Evolutionary conservation across 2,329 filamentous ascomycete species (phyloP).

Genomic region (Thielaviopsis ethacetica): DNA sequence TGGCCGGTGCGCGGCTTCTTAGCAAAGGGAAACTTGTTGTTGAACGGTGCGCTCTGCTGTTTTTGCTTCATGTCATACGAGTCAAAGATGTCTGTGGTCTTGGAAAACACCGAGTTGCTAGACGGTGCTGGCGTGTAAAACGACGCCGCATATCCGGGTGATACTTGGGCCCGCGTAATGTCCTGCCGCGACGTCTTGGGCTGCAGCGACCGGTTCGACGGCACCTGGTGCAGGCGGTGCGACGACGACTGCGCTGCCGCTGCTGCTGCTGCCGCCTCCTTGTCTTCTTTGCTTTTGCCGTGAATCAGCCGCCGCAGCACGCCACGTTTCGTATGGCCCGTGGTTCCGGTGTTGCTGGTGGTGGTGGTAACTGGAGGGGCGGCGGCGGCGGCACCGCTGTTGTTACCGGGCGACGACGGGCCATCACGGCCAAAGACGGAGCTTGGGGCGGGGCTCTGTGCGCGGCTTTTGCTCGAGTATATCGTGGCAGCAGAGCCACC

Average conservation of each 20-base stretch:
- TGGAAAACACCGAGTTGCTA: conserved; percentile 6
- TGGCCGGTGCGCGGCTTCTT: conserved; percentile 36
- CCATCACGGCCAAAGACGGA: conserved; percentile 35
- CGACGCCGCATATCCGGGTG: conserved; percentile 13
- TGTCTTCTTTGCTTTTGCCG: conserved; percentile 9
- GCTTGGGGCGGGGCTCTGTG: conserved; percentile 71
- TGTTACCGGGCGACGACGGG: conserved; percentile 16
- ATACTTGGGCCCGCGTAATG: conserved; percentile 23
- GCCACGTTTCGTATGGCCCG: conserved; percentile 20
- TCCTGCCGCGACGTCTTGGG: conserved; percentile 30
- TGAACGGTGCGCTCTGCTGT: conserved; percentile 25
- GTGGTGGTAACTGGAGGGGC: neutral
- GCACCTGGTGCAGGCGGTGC: conserved; percentile 12
- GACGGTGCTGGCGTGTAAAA: conserved; percentile 3
- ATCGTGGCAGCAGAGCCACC: conserved; percentile 26
- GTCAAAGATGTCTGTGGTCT: conserved; percentile 7
- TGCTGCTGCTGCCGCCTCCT: neutral
- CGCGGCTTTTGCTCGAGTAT: conserved; percentile 38
- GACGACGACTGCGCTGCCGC: neutral
- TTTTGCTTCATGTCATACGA: conserved; percentile 12
- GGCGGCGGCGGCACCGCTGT: too few species aligned
- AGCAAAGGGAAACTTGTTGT: conserved; percentile 46
- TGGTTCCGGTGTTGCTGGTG: neutral
- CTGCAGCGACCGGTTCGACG: conserved; percentile 36
- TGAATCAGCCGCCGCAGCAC: conserved; percentile 8